Evolutionary conservation across 441 rosid species (phyloP).

Genomic region (Manihot esculenta): DNA sequence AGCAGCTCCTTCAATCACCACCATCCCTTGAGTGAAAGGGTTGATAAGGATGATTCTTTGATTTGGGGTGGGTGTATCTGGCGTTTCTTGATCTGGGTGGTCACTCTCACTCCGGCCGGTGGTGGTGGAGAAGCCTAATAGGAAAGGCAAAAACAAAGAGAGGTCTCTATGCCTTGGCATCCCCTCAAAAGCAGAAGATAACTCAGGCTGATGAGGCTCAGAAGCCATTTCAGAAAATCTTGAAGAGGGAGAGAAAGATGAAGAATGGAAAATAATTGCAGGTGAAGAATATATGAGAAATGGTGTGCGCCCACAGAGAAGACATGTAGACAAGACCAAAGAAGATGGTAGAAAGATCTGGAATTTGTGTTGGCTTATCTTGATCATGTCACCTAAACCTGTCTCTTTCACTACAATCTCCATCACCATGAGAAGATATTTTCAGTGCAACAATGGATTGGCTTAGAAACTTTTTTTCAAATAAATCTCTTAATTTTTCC

Average conservation of each 20-base stretch:
- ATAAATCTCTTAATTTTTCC: too few relatives aligned
- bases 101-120: not conserved
- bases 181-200: constrained; percentile 37
- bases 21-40: constrained; percentile 54
- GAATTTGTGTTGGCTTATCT: constrained; percentile 25
- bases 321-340: not conserved
- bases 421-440: too few relatives aligned
- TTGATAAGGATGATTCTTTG: constrained; percentile 50
- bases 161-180: constrained; percentile 46
- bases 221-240: constrained; percentile 30
- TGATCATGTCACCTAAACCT: too few relatives aligned
- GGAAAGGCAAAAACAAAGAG: constrained; percentile 49
- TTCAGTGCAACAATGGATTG: too few relatives aligned
- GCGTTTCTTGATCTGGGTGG: constrained; percentile 31
- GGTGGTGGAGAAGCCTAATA: constrained; percentile 36
- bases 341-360: constrained; percentile 60
- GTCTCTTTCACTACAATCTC: too few relatives aligned
- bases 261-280: not conserved
- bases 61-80: constrained; percentile 16
- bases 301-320: constrained; percentile 21
- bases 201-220: constrained; percentile 28
- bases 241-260: not conserved
- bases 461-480: too few relatives aligned
- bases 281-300: not conserved
- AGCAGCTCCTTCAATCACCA: constrained; percentile 47